phyloP scores from a whole-genome alignment of 495 filamentous ascomycete species.

The Penicillium paradoxum region DNA sequence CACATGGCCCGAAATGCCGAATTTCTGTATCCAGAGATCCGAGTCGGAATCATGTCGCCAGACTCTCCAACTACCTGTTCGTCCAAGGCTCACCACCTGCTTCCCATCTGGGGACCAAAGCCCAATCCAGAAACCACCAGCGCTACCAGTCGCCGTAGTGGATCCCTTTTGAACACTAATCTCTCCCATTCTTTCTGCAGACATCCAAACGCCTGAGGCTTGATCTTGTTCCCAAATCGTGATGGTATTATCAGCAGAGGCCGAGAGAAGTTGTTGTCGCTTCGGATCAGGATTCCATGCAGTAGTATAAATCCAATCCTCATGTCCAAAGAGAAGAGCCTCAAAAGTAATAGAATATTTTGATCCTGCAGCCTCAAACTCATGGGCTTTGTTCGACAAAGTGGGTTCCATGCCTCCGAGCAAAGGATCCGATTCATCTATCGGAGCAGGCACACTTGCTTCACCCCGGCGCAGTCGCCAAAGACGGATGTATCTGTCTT shows the following conservation, averaged over 20 bases:
- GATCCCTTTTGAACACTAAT: constrained; percentile 90
- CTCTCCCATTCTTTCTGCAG: constrained; percentile 77
- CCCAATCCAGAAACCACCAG: constrained; percentile 93
- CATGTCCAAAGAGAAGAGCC: constrained; percentile 89
- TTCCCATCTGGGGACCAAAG: constrained; percentile 81
- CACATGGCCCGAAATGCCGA: constrained; percentile 81
- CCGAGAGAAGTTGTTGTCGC: constrained; percentile 71
- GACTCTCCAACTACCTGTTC: constrained; percentile 88
- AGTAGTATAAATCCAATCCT: constrained; percentile 95
- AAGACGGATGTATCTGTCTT: constrained; percentile 94
- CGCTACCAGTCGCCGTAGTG: constrained; percentile 90
- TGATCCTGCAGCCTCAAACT: constrained; percentile 50
- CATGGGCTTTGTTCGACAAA: constrained; percentile 84
- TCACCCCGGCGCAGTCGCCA: constrained; percentile 79
- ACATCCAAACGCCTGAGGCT: constrained; percentile 84
- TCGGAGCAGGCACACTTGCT: constrained; percentile 25
- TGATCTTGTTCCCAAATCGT: constrained; percentile 85
- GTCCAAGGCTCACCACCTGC: constrained; percentile 72
- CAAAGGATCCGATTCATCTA: constrained; percentile 47
- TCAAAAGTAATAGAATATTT: constrained; percentile 86
- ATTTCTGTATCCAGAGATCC: constrained; percentile 66
- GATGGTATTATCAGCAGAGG: constrained; percentile 92
- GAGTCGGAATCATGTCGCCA: constrained; percentile 58
- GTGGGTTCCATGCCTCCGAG: constrained; percentile 56
- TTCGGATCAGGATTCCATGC: constrained; percentile 60